phyloP scores from a whole-genome alignment of 2,329 filamentous ascomycete species.

The Diaporthe aspalathi region DNA sequence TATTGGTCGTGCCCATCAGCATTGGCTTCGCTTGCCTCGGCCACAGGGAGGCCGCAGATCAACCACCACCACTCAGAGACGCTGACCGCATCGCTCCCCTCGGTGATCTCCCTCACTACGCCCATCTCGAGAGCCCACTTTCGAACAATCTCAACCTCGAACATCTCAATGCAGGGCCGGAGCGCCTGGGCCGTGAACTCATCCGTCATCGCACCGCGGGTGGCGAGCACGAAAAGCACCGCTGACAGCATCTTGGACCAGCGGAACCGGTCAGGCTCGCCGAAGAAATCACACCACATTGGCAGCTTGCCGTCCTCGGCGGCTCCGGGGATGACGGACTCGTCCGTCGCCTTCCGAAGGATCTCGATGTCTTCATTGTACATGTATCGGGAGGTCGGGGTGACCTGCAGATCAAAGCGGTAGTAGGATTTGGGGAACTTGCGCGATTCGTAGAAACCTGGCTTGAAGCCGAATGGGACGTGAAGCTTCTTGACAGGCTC shows the following conservation, averaged over 20 bases:
- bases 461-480: slow-evolving; percentile 77
- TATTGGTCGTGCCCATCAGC: slow-evolving; percentile 31
- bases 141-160: slow-evolving; percentile 70
- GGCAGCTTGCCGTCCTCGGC: slow-evolving; percentile 66
- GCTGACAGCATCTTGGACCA: slow-evolving; percentile 75
- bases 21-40: slow-evolving; percentile 15
- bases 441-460: slow-evolving; percentile 77
- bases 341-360: slow-evolving; percentile 44
- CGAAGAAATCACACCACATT: slow-evolving; percentile 79
- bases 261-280: slow-evolving; percentile 64
- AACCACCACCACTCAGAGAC: slow-evolving; percentile 78
- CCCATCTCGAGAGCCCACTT: slow-evolving; percentile 69
- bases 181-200: slow-evolving; percentile 66
- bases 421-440: slow-evolving; percentile 74
- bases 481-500: slow-evolving; percentile 65
- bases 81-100: slow-evolving; percentile 43
- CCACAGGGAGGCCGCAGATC: slow-evolving; percentile 55
- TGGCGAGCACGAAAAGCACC: slow-evolving; percentile 71
- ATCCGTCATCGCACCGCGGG: slow-evolving; percentile 67
- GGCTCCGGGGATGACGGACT: slow-evolving; percentile 53
- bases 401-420: slow-evolving; percentile 70
- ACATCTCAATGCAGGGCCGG: slow-evolving; percentile 69
- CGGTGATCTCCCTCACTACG: slow-evolving; percentile 57
- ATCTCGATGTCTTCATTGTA: slow-evolving; percentile 48
- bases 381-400: slow-evolving; percentile 68